These are phyloP conservation scores for Aegilops bicornis DNA, from an alignment of 176 grass and related monocot species.

Conservation along the genomic window DNA sequence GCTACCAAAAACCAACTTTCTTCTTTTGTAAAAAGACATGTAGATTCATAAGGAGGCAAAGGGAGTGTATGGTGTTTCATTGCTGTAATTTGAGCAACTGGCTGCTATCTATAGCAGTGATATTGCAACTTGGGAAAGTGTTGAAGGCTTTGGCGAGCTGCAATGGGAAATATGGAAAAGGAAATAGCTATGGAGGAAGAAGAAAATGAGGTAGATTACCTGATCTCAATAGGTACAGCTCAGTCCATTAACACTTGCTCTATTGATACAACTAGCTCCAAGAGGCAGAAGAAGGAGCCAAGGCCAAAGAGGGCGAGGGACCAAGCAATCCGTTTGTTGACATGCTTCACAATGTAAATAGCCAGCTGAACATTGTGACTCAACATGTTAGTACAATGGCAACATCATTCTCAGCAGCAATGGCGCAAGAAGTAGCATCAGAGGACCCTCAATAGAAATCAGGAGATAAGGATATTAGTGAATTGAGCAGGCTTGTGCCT, in stretches of 20 bases:
- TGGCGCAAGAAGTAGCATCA: not conserved
- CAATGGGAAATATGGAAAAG: not conserved
- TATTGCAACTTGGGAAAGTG: not conserved
- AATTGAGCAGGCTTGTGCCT: not conserved
- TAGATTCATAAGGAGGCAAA: not conserved
- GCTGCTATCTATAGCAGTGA: not conserved
- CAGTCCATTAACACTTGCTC: not conserved
- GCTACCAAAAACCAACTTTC: no score
- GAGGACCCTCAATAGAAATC: not conserved
- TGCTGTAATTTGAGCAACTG: not conserved
- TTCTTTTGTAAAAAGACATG: not conserved
- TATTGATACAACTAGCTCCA: not conserved
- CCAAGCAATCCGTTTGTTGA: not conserved
- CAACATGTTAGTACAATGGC: not conserved
- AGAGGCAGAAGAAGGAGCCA: not conserved
- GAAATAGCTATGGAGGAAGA: not conserved
- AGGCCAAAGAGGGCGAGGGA: not conserved
- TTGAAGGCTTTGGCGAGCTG: not conserved
- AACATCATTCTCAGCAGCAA: not conserved
- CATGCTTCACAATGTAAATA: not conserved
- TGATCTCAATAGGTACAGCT: not conserved
- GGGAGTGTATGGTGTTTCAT: constrained; percentile 4
- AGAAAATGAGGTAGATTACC: not conserved
- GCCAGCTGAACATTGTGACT: not conserved
- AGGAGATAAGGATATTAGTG: not conserved